phyloP scores from a whole-genome alignment of 1,284 basidiomycete genomes.

The Leccinum fallax region DNA sequence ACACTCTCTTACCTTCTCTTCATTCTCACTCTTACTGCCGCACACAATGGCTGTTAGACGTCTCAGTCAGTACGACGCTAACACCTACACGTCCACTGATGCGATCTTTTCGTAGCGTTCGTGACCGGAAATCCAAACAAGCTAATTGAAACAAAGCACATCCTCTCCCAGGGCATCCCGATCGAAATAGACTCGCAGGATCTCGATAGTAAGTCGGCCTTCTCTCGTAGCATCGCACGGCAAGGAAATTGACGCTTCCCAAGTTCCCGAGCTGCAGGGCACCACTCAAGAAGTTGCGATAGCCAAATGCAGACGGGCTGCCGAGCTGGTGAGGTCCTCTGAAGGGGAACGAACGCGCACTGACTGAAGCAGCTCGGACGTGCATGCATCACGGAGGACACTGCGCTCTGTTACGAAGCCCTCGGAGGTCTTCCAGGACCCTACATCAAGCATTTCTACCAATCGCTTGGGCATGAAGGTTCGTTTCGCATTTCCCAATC shows the following conservation, averaged over 20 bases:
- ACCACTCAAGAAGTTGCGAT: slow-evolving; percentile 88
- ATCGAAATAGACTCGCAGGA: slow-evolving; percentile 70
- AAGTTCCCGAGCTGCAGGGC: slow-evolving; percentile 95
- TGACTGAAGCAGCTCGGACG: slow-evolving; percentile 60
- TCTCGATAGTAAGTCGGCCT: slow-evolving; percentile 61
- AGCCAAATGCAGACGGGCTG: slow-evolving; percentile 87
- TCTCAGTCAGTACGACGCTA: slow-evolving; percentile 22
- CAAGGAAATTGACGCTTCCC: slow-evolving; percentile 5
- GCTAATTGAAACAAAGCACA: slow-evolving; percentile 83
- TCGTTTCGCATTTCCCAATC: slow-evolving; percentile 18
- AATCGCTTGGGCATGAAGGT: slow-evolving; percentile 72
- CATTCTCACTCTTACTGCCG: not conserved
- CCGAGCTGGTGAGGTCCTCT: slow-evolving; percentile 61
- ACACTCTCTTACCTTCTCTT: too few relatives aligned
- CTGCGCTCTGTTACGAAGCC: slow-evolving; percentile 90
- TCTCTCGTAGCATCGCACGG: slow-evolving; percentile 11
- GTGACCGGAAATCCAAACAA: slow-evolving; percentile 97
- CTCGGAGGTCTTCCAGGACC: slow-evolving; percentile 92
- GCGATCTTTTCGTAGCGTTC: slow-evolving; percentile 64
- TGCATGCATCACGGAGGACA: slow-evolving; percentile 97
- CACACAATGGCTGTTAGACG: slow-evolving; percentile 19
- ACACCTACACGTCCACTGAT: not conserved
- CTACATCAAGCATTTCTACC: slow-evolving; percentile 94
- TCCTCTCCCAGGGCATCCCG: slow-evolving; percentile 60
- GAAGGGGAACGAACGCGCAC: not conserved